These are phyloP conservation scores for Podaxis carcinomalis DNA, from an alignment of 768 basidiomycete species.

Conservation along the genomic window DNA sequence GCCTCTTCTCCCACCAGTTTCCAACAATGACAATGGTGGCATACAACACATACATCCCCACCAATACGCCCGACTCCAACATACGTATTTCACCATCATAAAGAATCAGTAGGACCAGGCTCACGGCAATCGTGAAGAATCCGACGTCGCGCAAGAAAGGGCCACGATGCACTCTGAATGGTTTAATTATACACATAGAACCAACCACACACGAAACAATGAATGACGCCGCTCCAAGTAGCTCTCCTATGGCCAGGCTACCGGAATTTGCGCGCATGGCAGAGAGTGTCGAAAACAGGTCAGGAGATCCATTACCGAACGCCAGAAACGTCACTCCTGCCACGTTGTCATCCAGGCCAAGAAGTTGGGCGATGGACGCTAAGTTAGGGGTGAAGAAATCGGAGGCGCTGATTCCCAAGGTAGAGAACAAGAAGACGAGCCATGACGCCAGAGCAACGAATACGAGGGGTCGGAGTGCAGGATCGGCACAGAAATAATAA, in stretches of 20 bases:
- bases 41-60: constrained; percentile 74
- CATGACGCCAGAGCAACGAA: constrained; percentile 69
- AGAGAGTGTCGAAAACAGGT: constrained; percentile 93
- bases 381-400: constrained; percentile 99
- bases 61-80: constrained; percentile 71
- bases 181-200: constrained; percentile 95
- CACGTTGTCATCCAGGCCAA: constrained; percentile 88
- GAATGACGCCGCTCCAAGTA: constrained; percentile 93
- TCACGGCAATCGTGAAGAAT: constrained; percentile 85
- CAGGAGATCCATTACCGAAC: constrained; percentile 96
- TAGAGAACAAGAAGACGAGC: constrained; percentile 92
- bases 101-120: constrained; percentile 71
- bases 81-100: constrained; percentile 67
- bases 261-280: constrained; percentile 86
- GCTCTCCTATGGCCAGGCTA: constrained; percentile 88
- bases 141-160: constrained; percentile 93
- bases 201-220: constrained; percentile 96
- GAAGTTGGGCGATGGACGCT: constrained; percentile 77
- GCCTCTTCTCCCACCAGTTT: constrained; percentile 69
- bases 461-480: constrained; percentile 48
- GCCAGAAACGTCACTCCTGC: constrained; percentile 97
- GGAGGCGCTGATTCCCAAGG: constrained; percentile 89
- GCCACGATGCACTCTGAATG: constrained; percentile 76
- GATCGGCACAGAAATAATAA: constrained; percentile 65
- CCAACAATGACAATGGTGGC: constrained; percentile 71